Base-by-base conservation (phyloP, 1,284 basidiomycete genomes). In the Marasmius tenuissimus region DNA sequence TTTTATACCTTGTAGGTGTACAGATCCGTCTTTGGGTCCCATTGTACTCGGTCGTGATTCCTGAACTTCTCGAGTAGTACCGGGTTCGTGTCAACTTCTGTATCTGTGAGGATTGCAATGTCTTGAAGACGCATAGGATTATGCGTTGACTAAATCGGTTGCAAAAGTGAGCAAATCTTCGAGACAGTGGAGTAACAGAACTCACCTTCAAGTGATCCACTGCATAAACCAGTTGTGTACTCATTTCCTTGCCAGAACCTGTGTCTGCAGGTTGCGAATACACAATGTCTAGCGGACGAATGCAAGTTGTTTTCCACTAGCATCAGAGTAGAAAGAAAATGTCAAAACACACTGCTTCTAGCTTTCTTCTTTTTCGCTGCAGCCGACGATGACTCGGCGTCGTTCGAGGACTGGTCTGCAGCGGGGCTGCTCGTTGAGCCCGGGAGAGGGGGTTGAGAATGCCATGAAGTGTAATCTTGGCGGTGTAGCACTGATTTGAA, bases 261-360 rank as follows among this genome's bases (percentile, higher is more conserved):
- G 91, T 94, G 70, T 93, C 87, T 27, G 88, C 87, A 5, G 94
- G 93, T 72, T 96, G 93, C 14, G 93, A 92, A 74, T 88, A 93
- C 14, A 93, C 89, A 63, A 89, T 77, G 77, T 85, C 87, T 89
- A 74, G 61, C 63, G 48, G 55, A 27, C 34, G 33, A 39, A 63
- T 61, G 68, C 65, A 67, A 69, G 66, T 59, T 61, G 63, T 62
- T 60, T 51, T 58, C 48, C 35, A 59, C 51, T 45, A 61, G 40
- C 50, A 51, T 54, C 50, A 27, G 58, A 59, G 58, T 62, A 59
- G 45, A 47, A 47, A 47, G 45, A 57, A 59, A 66, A 57, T 61
- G 64, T 61, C 62, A 53, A 71, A 68, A 77, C 84, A 70, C 77
- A 84, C 87, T 88, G 63, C 84, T 76, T 75, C 89, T 89, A 66